Conservation (phyloP, 2,329 filamentous ascomycete species). For the Cadophora luteo-olivacea region DNA sequence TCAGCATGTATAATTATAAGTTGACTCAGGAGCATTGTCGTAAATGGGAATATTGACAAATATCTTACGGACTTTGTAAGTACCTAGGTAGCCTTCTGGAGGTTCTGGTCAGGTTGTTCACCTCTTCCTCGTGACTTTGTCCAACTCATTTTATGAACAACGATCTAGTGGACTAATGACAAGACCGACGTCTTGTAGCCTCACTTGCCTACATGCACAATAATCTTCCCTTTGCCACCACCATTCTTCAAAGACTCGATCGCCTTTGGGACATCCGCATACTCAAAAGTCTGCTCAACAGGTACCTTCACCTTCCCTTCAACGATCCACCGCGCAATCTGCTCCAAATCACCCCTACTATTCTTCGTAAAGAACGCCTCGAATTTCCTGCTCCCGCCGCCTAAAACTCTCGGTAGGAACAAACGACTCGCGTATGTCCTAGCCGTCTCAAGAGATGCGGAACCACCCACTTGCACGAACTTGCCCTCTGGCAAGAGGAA, state of each 20-base stretch:
- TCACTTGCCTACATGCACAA: conserved; percentile 43
- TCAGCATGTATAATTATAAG: no score
- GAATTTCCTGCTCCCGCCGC: conserved; percentile 48
- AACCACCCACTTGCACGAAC: conserved; percentile 20
- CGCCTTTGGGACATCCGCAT: conserved; percentile 62
- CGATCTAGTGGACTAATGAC: no score
- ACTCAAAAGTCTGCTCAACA: conserved; percentile 60
- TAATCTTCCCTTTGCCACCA: conserved; percentile 64
- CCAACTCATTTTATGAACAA: no score
- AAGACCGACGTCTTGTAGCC: no score
- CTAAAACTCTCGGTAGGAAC: conserved; percentile 29
- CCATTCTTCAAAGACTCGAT: conserved; percentile 64
- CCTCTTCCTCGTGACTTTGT: no score
- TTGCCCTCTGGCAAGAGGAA: conserved; percentile 28
- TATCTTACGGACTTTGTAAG: no score
- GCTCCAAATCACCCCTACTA: conserved; percentile 55
- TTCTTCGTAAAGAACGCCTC: conserved; percentile 53
- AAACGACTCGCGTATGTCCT: conserved; percentile 18
- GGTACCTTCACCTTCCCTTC: conserved; percentile 64
- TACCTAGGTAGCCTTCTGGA: no score
- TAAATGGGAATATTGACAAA: no score
- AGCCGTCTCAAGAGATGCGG: conserved; percentile 17
- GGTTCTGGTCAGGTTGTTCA: no score
- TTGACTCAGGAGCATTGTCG: no score
- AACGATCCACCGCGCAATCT: conserved; percentile 60